Base-by-base conservation (phyloP, 2,329 filamentous ascomycete species). In the Fusarium brevicatenulatum region DNA sequence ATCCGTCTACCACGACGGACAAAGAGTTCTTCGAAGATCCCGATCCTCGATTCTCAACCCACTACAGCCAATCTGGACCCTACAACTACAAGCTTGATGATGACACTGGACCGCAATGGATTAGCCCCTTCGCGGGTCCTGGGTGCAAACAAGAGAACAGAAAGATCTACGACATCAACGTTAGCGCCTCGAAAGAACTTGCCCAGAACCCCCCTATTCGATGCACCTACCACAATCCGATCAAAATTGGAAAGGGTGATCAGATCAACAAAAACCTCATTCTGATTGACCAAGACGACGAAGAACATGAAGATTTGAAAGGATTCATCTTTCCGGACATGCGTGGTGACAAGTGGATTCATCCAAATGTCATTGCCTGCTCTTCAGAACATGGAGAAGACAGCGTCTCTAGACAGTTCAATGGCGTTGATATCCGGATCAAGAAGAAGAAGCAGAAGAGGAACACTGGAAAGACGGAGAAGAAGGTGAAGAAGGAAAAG, bases 291-390 rank as follows among this genome's bases (percentile, higher is more conserved):
- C 30, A 30, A 30, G 30, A 30, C 30, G 30, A 30, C 11, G 30
- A 30, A 30, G 30, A 30, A 30, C 30, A 30, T 30, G 30, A 30
- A 9, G 42, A 16, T 10, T 19, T 40, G 30, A 30, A 11, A 30
- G 30, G 30, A 30, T 30, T 30, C 7, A 1, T 15, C 1, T 0
- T 25, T 1, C 67, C 64, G 0, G 4, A 55, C 9, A 59, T 40
- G 40, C 1, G 8, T 10, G 43, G n/a, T 3, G 32, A 44, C 7
- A 5, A 1, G 8, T 69, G 52, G 57, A 42, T 25, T 28, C 18
- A 32, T 8, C 15, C 44, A 5, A 7, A 5, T 1, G 5, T n/a
- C 8, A 15, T 40, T 7, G 6, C n/a, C 8, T 43, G 23, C 2
- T 15, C 37, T 6, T 18, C 19, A 15, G 15, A 7, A 4, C 9